A percentile compares a stretch with the other conserved stretches of the same genome.
Conservation (phyloP, 257 asterid species). For the Solanum ossicruentum region DNA sequence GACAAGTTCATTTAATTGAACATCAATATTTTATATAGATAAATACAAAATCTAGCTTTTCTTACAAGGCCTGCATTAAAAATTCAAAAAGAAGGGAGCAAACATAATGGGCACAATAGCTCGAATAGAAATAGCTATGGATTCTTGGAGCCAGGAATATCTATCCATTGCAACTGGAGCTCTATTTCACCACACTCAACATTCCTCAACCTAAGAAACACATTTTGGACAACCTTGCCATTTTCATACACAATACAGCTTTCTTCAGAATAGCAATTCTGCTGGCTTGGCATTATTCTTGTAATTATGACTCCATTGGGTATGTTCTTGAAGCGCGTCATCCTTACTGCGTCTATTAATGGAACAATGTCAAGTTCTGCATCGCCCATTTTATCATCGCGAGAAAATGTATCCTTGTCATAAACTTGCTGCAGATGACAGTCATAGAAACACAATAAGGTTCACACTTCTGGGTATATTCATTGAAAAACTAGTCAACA, state of each 20-base stretch:
- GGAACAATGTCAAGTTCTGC: constrained; percentile 46
- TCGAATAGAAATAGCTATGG: not conserved
- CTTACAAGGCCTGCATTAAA: not conserved
- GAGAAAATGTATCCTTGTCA: constrained; percentile 40
- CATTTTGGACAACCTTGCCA: constrained; percentile 28
- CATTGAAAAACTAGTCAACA: not conserved
- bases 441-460: not conserved
- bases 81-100: not conserved
- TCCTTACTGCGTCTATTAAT: constrained; percentile 24
- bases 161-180: constrained; percentile 36
- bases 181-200: constrained; percentile 70
- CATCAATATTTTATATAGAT: not conserved
- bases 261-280: constrained; percentile 48
- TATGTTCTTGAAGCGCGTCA: constrained; percentile 11
- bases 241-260: constrained; percentile 37
- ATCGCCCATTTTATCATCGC: constrained; percentile 76
- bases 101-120: not conserved
- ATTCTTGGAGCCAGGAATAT: not conserved
- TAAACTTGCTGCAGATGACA: constrained; percentile 45
- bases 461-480: too few species aligned
- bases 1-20: not conserved
- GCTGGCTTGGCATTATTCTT: constrained; percentile 30
- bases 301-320: constrained; percentile 38
- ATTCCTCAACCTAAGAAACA: constrained; percentile 45
- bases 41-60: not conserved